Base-by-base conservation (phyloP, 768 basidiomycete species). In the Phylloporus sp. region DNA sequence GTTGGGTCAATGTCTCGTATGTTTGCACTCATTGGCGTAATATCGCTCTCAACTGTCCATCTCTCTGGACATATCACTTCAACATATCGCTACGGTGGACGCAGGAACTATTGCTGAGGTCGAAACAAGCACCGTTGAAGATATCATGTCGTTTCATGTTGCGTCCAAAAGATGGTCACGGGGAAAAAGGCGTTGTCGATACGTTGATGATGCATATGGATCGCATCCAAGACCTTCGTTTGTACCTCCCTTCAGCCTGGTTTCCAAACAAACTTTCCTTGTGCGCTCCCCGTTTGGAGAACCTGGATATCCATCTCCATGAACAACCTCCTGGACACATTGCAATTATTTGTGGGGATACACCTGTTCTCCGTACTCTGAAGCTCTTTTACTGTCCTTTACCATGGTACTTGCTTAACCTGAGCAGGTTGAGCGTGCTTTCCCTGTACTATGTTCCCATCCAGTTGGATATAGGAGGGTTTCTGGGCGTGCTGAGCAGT, bases 21-120 rank as follows among this genome's bases (percentile, higher is more conserved):
- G 56, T 60, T 35, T 38, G 35, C 22, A 15, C 16, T 6, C 68
- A 71, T 45, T 79, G 76, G 76, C 72, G 77, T n/a, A 43, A 66
- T 0, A 69, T 76, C 2, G 75, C 76, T 8, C 53, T 79, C 5
- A 64, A 60, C 31, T 72, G 64, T 46, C 76, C 0, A 76, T 73
- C n/a, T n/a, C n/a, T n/a, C n/a, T n/a, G n/a, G n/a, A n/a, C n/a
- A n/a, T n/a, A n/a, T n/a, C n/a, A n/a, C n/a, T n/a, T n/a, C n/a
- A n/a, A n/a, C n/a, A n/a, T n/a, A n/a, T n/a, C n/a, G n/a, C n/a
- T n/a, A n/a, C n/a, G n/a, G n/a, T n/a, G n/a, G n/a, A n/a, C n/a
- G n/a, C n/a, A n/a, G n/a, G n/a, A n/a, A n/a, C n/a, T n/a, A n/a
- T n/a, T n/a, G n/a, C n/a, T n/a, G n/a, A n/a, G n/a, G n/a, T n/a